These are phyloP conservation scores for Cucumis melo DNA, from an alignment of 306 rosid genomes.

Conservation along the genomic window DNA sequence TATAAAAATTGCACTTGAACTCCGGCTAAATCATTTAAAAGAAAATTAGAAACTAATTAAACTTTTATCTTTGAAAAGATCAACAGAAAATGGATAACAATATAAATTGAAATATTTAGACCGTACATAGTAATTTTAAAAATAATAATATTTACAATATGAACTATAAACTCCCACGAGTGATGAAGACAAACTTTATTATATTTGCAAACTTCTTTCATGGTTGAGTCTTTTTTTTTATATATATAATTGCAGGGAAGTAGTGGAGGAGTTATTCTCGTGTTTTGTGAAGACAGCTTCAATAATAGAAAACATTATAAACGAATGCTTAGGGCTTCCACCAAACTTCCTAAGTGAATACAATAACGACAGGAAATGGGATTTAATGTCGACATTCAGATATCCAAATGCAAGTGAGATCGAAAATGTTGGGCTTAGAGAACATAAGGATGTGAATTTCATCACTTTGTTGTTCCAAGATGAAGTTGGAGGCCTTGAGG, in stretches of 20 bases:
- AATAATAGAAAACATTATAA: constrained; percentile 30
- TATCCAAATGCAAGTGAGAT: constrained; percentile 22
- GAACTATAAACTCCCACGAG: too few species aligned
- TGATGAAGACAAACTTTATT: too few species aligned
- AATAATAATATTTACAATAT: too few species aligned
- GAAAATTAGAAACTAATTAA: too few species aligned
- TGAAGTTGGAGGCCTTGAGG: constrained; percentile 31
- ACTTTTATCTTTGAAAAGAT: too few species aligned
- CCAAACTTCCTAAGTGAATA: constrained; percentile 25
- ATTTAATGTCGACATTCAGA: constrained; percentile 22
- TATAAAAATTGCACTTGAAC: too few species aligned
- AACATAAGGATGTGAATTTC: constrained; percentile 31
- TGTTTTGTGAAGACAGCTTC: constrained; percentile 12
- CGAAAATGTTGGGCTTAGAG: constrained; percentile 22
- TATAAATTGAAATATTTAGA: too few species aligned
- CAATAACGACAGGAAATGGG: constrained; percentile 34
- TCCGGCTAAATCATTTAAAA: too few species aligned
- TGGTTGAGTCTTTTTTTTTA: too few species aligned
- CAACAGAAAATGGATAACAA: too few species aligned
- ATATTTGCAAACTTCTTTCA: too few species aligned
- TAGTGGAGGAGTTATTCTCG: constrained; percentile 28
- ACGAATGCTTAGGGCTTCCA: constrained; percentile 37
- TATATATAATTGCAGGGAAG: constrained; percentile 17
- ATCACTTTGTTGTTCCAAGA: constrained; percentile 34
- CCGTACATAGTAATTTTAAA: too few species aligned